Conservation (phyloP, 805 yeast species). For the Candida rishiriensis region DNA sequence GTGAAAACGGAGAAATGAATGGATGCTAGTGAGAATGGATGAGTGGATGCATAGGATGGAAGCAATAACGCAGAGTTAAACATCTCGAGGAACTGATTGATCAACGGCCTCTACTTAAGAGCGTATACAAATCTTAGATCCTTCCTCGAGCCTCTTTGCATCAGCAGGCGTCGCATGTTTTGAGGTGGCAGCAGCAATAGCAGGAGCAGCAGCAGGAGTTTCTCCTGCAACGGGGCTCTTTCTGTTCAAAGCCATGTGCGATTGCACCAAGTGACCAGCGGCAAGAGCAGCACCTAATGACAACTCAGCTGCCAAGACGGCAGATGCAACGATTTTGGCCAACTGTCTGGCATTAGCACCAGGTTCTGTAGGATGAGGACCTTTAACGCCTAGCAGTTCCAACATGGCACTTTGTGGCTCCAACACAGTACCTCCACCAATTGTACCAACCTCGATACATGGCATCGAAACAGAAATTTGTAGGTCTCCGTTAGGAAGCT, state of each 20-base stretch:
- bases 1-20: too few relatives aligned
- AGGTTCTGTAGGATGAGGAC: slow-evolving; percentile 90
- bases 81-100: too few relatives aligned
- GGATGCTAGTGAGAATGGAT: too few relatives aligned
- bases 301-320: slow-evolving; percentile 93
- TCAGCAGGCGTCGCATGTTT: slow-evolving; percentile 23
- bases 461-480: slow-evolving; percentile 98
- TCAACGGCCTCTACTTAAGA: slow-evolving; percentile 32
- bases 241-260: slow-evolving; percentile 96
- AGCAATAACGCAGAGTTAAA: too few relatives aligned
- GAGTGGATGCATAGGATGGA: too few relatives aligned
- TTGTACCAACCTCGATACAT: slow-evolving; percentile 96
- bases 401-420: slow-evolving; percentile 97
- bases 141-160: slow-evolving; percentile 54
- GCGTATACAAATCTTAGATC: slow-evolving; percentile 71
- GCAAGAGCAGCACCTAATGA: slow-evolving; percentile 95
- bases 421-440: slow-evolving; percentile 97
- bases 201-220: slow-evolving; percentile 22
- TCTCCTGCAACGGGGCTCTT: slow-evolving; percentile 26
- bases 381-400: slow-evolving; percentile 89
- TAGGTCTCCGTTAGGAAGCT: slow-evolving; percentile 67
- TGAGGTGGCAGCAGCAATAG: slow-evolving; percentile 20
- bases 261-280: slow-evolving; percentile 96
- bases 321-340: slow-evolving; percentile 89
- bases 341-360: slow-evolving; percentile 93